Conservation (phyloP, 768 basidiomycete genomes). For the Kwoniella sp. region DNA sequence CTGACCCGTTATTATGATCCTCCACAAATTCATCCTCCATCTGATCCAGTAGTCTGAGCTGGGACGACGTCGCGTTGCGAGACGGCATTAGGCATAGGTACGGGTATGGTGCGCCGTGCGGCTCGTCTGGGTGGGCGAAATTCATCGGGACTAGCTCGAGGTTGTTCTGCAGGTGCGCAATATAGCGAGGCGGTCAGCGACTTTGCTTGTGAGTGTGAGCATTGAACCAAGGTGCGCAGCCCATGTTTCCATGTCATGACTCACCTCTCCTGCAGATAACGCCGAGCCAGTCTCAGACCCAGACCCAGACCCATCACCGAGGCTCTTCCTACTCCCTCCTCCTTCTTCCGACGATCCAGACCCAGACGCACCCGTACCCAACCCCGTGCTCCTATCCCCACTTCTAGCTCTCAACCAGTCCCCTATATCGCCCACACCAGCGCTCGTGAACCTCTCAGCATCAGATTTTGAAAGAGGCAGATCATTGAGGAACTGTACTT, state of each 20-base stretch:
- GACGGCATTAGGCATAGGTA: constrained; percentile 53
- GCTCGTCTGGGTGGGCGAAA: constrained; percentile 23
- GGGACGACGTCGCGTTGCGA: constrained; percentile 25
- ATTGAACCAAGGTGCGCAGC: too few species aligned
- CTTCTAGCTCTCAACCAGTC: constrained; percentile 26
- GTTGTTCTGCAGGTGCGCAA: constrained; percentile 27
- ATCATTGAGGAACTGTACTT: constrained; percentile 51
- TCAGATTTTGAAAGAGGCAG: constrained; percentile 43
- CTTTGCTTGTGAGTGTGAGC: too few species aligned
- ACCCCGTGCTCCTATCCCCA: constrained; percentile 7
- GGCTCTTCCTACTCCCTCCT: neutral
- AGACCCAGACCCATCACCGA: neutral
- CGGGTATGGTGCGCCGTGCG: constrained; percentile 21
- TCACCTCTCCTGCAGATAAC: constrained; percentile 1
- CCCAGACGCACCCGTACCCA: constrained; percentile 19
- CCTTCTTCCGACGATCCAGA: neutral
- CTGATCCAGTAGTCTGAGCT: constrained; percentile 23
- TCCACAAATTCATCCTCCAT: constrained; percentile 21
- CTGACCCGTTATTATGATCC: constrained; percentile 12
- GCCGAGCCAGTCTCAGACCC: neutral
- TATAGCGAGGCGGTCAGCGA: too few species aligned
- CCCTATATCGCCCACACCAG: constrained; percentile 24
- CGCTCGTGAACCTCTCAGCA: constrained; percentile 30
- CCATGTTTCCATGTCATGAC: too few species aligned
- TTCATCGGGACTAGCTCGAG: constrained; percentile 41